Conservation (phyloP, 2,329 filamentous ascomycete genomes). For the Penicillium sp. region DNA sequence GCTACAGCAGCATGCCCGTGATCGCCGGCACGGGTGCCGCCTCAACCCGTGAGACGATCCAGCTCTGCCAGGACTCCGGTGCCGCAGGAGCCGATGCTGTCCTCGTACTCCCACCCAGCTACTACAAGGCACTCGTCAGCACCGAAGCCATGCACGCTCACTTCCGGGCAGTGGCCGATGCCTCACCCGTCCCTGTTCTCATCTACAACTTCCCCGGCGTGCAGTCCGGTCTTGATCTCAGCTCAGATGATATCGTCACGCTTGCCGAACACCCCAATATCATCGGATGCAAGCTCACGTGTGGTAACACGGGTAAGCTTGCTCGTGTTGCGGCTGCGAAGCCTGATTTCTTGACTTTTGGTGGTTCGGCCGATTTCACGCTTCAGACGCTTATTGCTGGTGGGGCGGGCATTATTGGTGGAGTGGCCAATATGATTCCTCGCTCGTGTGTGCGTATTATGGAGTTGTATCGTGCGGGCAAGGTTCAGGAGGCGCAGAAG, state of each 20-base stretch:
- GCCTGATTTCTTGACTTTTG: constrained; percentile 73
- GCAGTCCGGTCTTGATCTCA: constrained; percentile 64
- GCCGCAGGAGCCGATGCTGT: constrained; percentile 71
- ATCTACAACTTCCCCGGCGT: constrained; percentile 73
- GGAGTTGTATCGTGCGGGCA: constrained; percentile 70
- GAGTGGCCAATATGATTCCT: constrained; percentile 80
- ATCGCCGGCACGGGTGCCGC: constrained; percentile 75
- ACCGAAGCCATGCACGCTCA: constrained; percentile 60
- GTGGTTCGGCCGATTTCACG: constrained; percentile 84
- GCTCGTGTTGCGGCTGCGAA: constrained; percentile 57
- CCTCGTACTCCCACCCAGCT: constrained; percentile 71
- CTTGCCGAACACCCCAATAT: constrained; percentile 63
- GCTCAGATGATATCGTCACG: constrained; percentile 61
- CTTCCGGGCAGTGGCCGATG: constrained; percentile 63
- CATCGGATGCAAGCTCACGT: constrained; percentile 69
- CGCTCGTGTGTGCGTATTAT: constrained; percentile 77
- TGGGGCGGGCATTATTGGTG: constrained; percentile 80
- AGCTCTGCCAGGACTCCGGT: constrained; percentile 66
- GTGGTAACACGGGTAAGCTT: constrained; percentile 72
- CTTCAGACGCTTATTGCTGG: constrained; percentile 76
- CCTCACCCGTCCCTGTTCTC: constrained; percentile 61
- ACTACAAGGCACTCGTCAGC: constrained; percentile 68
- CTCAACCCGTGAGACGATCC: constrained; percentile 69
- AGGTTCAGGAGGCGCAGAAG: constrained; percentile 69
- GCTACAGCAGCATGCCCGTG: constrained; percentile 64